A percentile compares a stretch with the other conserved stretches of the same genome.
These are phyloP conservation scores for Collybia nuda DNA, from an alignment of 768 basidiomycete species.

Conservation along the genomic window DNA sequence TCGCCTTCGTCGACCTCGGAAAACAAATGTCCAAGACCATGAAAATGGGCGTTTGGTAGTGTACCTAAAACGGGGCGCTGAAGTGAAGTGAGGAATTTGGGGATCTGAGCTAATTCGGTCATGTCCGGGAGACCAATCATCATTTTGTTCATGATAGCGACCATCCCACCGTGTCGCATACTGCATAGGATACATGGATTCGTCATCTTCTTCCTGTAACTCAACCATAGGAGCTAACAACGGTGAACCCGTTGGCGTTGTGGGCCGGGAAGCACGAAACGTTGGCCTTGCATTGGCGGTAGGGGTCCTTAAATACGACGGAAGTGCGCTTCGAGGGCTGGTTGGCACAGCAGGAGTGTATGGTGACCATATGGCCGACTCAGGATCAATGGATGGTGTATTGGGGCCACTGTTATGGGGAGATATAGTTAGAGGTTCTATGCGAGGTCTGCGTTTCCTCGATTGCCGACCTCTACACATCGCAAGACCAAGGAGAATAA, in stretches of 20 bases:
- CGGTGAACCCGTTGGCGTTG: conserved; percentile 40
- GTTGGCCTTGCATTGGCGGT: conserved; percentile 31
- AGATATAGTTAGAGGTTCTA: conserved; percentile 30
- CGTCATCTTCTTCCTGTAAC: conserved; percentile 45
- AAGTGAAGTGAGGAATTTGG: conserved; percentile 33
- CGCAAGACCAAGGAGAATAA: conserved; percentile 51
- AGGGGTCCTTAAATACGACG: conserved; percentile 40
- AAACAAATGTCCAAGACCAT: conserved; percentile 55
- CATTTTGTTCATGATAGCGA: conserved; percentile 29
- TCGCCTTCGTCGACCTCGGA: conserved; percentile 55
- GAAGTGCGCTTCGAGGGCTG: conserved; percentile 39
- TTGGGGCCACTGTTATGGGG: conserved; percentile 23
- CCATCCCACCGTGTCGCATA: conserved; percentile 41
- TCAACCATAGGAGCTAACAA: conserved; percentile 32
- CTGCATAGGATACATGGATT: conserved; percentile 49
- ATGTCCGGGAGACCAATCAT: conserved; percentile 33
- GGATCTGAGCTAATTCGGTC: conserved; percentile 11
- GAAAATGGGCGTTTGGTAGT: conserved; percentile 23
- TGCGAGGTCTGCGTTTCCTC: conserved; percentile 17
- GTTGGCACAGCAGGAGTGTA: conserved; percentile 29
- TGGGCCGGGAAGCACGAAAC: conserved; percentile 41
- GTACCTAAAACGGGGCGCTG: conserved; percentile 29
- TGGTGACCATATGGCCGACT: conserved; percentile 46
- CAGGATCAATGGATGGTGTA: conserved; percentile 24
- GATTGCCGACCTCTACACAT: conserved; percentile 37